Base-by-base conservation (phyloP, 495 filamentous ascomycete species). In the Hypoxylon crocopeplum region DNA sequence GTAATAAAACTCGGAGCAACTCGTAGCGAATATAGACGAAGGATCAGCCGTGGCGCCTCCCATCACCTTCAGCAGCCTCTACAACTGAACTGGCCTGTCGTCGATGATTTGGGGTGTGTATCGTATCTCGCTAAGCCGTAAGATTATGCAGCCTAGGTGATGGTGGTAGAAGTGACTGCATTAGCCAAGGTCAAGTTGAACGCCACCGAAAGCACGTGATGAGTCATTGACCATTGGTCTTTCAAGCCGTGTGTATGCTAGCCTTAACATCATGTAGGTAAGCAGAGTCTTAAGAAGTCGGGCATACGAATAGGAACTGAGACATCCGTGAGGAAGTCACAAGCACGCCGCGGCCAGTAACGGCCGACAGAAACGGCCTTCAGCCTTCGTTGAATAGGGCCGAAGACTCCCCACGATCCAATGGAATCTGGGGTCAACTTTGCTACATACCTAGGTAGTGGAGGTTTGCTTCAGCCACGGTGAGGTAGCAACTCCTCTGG, bases 191-290 rank as follows among this genome's bases (percentile, higher is more conserved):
- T 33, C 11, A 6, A 24, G 7, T 19, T 20, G 30, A 59, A 12
- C 22, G 42, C 49, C 17, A 49, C 22, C 11, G n/a, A 15, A 7
- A 12, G 7, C 55, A 59, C 55, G 56, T 52, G 57, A 61, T 38
- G 16, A 25, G 15, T 24, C 12, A 27, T 27, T 27, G 24, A 27
- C 3, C 24, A 8, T 27, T 27, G 24, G 8, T 27, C 17, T 52
- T 38, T 24, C 19, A 40, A 38, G 46, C 21, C 29, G 25, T 38
- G 42, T 47, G 40, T 27, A 47, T 20, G n/a, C n/a, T n/a, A n/a
- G n/a, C n/a, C n/a, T n/a, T n/a, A n/a, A n/a, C n/a, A n/a, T n/a
- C n/a, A n/a, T n/a, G n/a, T n/a, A n/a, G n/a, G n/a, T n/a, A n/a
- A n/a, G n/a, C n/a, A n/a, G n/a, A n/a, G n/a, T n/a, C n/a, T n/a